Base-by-base conservation (phyloP, 495 filamentous ascomycete genomes). In the Talaromyces proteolyticus region DNA sequence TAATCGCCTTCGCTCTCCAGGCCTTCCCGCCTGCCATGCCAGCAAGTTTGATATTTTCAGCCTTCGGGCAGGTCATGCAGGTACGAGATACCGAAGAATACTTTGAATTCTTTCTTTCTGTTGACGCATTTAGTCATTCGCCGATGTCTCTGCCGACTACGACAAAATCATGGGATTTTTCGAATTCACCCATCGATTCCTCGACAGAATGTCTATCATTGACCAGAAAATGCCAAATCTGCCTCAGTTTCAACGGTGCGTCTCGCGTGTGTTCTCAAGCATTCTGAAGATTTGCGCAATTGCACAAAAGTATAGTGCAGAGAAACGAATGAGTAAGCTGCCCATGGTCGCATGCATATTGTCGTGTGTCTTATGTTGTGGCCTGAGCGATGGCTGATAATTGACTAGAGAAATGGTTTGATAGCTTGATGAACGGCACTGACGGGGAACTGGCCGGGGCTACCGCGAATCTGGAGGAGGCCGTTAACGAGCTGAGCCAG, bases 101-200 rank as follows among this genome's bases (percentile, higher is more conserved):
- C 21, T 23, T 11, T 2, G 7, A n/a, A 19, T n/a, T n/a, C n/a
- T 8, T 4, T 3, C 19, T 36, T 38, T 37, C 19, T 18, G 6
- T 34, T 50, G 46, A 52, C 25, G 1, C 7, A 19, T 23, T 38
- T 50, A 60, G 58, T 55, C 60, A 21, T 60, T 53, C 48, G 50
- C 42, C 14, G 55, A 55, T 19, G 57, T 63, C 18, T 58, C 56
- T 16, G 60, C 60, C 17, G 60, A 63, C 36, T 63, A 60, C 45
- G 55, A 63, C 40, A 55, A 53, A n/a, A 53, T 63, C 22, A 50
- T 53, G 19, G 44, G 43, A 5, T 63, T 60, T 44, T 63, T 63
- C 39, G 53, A 54, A 17, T 47, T 57, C 20, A 58, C 53, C 24
- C 51, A 57, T 21, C 42, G 47, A 20, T 63, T 63, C 21, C 43